Evolutionary conservation across 73 alveolate species (phyloP).

Genomic region (Paramecium primaurelia): DNA sequence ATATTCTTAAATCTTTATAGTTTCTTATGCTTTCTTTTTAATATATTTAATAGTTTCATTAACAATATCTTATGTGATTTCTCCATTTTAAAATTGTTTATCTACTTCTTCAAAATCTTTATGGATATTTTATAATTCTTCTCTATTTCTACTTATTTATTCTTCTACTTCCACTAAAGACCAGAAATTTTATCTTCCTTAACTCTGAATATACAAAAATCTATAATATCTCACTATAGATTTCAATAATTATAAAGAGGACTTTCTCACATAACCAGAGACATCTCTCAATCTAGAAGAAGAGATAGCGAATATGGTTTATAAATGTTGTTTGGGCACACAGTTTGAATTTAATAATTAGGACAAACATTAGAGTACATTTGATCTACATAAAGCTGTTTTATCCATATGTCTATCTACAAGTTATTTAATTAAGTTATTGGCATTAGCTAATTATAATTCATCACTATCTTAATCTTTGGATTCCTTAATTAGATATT

Average conservation of each 20-base stretch:
- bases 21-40: neutral
- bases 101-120: neutral
- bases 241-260: neutral
- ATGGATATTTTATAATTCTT: neutral
- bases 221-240: neutral
- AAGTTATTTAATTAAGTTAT: neutral
- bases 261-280: slow-evolving; percentile 24
- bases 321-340: neutral
- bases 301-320: neutral
- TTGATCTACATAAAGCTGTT: slow-evolving; percentile 11
- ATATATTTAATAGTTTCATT: neutral
- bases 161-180: neutral
- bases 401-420: neutral
- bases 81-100: neutral
- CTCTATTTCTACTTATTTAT: neutral
- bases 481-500: neutral
- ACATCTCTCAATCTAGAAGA: neutral
- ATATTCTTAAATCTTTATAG: neutral
- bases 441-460: neutral
- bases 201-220: neutral
- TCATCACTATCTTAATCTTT: neutral
- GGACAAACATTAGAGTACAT: neutral
- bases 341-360: neutral
- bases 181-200: neutral
- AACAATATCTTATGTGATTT: neutral